A percentile compares a stretch with the other conserved stretches of the same genome.
Evolutionary conservation across 2,329 filamentous ascomycete species (phyloP).

Genomic region (Arachnomyces sp.): DNA sequence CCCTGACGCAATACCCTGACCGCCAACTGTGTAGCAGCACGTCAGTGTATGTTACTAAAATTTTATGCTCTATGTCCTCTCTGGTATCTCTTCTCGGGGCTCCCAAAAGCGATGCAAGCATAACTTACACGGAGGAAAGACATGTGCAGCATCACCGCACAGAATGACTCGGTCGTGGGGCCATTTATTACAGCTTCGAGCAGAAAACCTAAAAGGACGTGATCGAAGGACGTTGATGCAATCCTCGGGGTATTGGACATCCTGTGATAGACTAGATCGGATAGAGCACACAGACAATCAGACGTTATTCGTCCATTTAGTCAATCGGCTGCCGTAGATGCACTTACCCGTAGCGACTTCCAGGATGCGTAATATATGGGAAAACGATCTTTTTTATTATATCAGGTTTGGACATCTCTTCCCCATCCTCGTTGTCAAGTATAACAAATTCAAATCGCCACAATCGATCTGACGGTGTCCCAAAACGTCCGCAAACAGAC

Average conservation of each 20-base stretch:
- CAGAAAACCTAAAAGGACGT: conserved; percentile 18
- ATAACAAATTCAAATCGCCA: conserved; percentile 30
- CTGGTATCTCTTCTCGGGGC: too few relatives aligned
- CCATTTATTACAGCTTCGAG: conserved; percentile 20
- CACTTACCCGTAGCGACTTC: conserved; percentile 12
- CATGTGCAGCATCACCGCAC: conserved; percentile 22
- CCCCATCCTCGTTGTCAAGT: conserved; percentile 19
- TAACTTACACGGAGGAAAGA: conserved; percentile 24
- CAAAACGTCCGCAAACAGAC: conserved; percentile 23
- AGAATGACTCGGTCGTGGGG: conserved; percentile 14
- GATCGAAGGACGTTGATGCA: conserved; percentile 21
- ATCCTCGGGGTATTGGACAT: conserved; percentile 16
- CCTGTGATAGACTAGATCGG: conserved; percentile 7
- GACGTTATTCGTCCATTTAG: too few relatives aligned
- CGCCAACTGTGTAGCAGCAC: too few relatives aligned
- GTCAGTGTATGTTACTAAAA: too few relatives aligned
- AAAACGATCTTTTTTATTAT: conserved; percentile 15
- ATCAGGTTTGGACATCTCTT: conserved; percentile 17
- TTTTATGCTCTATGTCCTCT: too few relatives aligned
- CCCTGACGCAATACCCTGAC: conserved; percentile 8
- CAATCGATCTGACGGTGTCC: conserved; percentile 17
- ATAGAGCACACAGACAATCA: too few relatives aligned
- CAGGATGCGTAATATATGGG: conserved; percentile 14
- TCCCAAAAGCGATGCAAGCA: too few relatives aligned
- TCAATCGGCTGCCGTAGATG: too few relatives aligned